Conservation (phyloP, 2,329 filamentous ascomycete genomes). For the Fulvia fulva region DNA sequence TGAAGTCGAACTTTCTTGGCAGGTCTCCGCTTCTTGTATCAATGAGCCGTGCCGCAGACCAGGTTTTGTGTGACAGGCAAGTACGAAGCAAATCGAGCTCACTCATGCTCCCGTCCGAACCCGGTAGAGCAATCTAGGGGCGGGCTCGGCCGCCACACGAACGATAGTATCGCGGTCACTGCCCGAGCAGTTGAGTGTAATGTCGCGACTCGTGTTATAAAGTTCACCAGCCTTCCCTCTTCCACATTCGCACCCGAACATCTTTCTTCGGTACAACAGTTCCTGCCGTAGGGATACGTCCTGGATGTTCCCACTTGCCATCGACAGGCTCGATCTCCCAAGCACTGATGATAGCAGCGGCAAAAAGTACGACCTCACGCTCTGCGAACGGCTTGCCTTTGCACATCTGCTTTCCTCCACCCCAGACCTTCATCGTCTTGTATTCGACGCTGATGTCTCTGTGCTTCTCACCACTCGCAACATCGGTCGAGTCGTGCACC, state of each 20-base stretch:
- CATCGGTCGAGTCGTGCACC: background rate
- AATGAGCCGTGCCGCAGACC: background rate
- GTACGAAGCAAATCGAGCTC: too few species aligned
- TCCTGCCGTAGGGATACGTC: background rate
- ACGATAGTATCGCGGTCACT: too few species aligned
- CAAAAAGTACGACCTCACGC: background rate
- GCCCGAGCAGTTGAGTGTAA: too few species aligned
- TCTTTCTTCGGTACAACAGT: background rate
- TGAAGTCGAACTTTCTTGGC: background rate
- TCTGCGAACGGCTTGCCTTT: background rate
- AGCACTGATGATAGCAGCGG: background rate
- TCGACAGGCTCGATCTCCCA: background rate
- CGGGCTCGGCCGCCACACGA: too few species aligned
- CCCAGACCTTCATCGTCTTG: conserved; percentile 5
- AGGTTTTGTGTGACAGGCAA: background rate
- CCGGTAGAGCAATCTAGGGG: too few species aligned
- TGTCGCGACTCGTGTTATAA: too few species aligned
- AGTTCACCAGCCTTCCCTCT: background rate
- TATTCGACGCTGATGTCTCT: background rate
- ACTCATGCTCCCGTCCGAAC: too few species aligned
- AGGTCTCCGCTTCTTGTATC: background rate
- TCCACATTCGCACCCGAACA: background rate
- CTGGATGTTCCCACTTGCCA: background rate
- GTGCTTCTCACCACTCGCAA: background rate
- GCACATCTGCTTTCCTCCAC: background rate